Evolutionary conservation across 108 stramenopile genomes (phyloP), one percentile per base, ranked within the genome.

Genomic region (Nannochloropsis salina): DNA sequence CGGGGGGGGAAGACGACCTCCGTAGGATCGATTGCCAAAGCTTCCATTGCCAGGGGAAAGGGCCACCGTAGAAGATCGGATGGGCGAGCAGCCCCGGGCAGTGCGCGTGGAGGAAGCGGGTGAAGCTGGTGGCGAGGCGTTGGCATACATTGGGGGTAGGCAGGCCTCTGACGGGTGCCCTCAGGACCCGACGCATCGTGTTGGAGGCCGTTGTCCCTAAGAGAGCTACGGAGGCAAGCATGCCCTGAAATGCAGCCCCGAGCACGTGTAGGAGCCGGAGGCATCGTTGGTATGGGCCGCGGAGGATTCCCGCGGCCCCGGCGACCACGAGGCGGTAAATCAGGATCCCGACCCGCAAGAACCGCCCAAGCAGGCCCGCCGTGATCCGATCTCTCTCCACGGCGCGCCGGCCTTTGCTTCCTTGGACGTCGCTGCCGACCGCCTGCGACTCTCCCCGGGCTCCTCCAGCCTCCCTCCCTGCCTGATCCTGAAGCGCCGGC

Each of bases 11-110:
- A 31, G 31, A 31, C 31, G 31, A 31, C 31, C 31, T 31, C 6
- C 8, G 1, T 15, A 74, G 2, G 20, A 15, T 74, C 20, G 20
- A n/a, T 74, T 3, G 2, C 15, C 61, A 1, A 4, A 74, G n/a
- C 61, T 74, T 74, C 61, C 61, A 74, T 74, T 74, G 61, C 61
- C 61, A 74, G 61, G 61, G 61, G 61, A 74, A 74, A n/a, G 61
- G 61, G 61, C 61, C 20, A n/a, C 61, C 61, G 61, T 74, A 74
- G 61, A 74, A 74, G n/a, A 74, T 74, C 20, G 61, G 61, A n/a
- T 74, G 61, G 61, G 61, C 61, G 20, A 74, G 61, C 6, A 74
- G 2, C 61, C 61, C 15, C 15, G 61, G 61, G 8, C n/a, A 74
- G 61, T 74, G 15, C 61, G 61, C 61, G n/a, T 74, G 61, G 20